Evolutionary conservation across 2,329 filamentous ascomycete genomes (phyloP).

Genomic region (Colletotrichum australisinense): DNA sequence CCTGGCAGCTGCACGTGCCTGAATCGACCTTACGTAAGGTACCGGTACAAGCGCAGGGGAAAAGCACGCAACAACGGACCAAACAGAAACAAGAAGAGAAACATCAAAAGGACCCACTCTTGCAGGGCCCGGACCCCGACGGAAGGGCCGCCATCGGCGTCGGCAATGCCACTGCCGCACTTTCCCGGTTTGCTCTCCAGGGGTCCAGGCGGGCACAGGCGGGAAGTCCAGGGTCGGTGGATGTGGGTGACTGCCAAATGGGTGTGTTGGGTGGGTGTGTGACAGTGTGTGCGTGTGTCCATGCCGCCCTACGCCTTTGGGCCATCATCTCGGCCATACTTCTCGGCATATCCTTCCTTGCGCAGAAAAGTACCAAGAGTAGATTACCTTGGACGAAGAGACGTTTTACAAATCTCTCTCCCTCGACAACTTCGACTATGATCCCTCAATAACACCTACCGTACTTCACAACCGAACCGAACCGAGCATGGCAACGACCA

Average conservation of each 20-base stretch:
- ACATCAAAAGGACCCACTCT: slow-evolving; percentile 3
- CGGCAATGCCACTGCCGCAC: slow-evolving; percentile 16
- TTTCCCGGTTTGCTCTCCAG: slow-evolving; percentile 9
- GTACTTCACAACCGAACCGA: not conserved
- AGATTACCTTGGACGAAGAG: not conserved
- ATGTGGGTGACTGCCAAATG: no score
- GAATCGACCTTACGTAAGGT: not conserved
- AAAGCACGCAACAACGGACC: slow-evolving; percentile 15
- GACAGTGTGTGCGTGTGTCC: slow-evolving; percentile 3
- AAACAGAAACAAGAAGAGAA: slow-evolving; percentile 19
- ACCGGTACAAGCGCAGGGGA: not conserved
- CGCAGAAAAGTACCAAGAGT: not conserved
- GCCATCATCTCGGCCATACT: not conserved
- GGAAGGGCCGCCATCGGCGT: slow-evolving; percentile 21
- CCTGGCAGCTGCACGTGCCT: no score
- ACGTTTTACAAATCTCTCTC: not conserved
- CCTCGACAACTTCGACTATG: slow-evolving; percentile 11
- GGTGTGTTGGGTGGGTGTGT: not conserved
- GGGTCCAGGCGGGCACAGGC: slow-evolving; percentile 5
- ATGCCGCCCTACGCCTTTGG: not conserved
- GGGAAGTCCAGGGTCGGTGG: not conserved
- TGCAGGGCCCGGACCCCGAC: slow-evolving; percentile 19
- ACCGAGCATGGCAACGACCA: slow-evolving; percentile 38
- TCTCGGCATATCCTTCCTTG: not conserved
- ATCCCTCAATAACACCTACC: not conserved